Percentiles rank a stretch among this genome's conserved stretches.
Evolutionary conservation across 352 stramenopile genomes (phyloP).

Genomic region (Blastocystis sp.): DNA sequence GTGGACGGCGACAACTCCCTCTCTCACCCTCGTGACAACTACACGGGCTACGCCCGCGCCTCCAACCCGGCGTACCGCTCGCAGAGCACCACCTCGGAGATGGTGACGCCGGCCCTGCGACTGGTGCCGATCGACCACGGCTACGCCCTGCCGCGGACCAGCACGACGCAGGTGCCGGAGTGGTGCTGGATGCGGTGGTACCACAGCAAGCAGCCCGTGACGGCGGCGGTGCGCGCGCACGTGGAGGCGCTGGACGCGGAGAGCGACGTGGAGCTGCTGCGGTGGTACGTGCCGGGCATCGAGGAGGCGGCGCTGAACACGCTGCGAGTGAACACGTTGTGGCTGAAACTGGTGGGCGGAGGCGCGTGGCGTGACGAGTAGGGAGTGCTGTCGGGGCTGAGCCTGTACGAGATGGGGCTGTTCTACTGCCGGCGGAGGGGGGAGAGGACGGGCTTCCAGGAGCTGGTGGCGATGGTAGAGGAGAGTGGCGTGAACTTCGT

Average conservation of each 20-base stretch:
- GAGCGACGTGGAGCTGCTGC: neutral
- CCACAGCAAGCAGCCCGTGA: slow-evolving; percentile 75
- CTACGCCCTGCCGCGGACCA: slow-evolving; percentile 74
- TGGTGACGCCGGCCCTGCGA: neutral
- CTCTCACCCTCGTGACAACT: no score
- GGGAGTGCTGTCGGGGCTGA: no score
- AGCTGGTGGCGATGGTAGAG: no score
- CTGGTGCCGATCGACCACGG: slow-evolving; percentile 73
- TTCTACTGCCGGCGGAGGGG: no score
- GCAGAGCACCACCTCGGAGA: neutral
- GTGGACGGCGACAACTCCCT: no score
- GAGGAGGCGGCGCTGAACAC: neutral
- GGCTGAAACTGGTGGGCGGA: neutral
- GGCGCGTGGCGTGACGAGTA: neutral
- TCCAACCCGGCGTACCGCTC: slow-evolving; percentile 17
- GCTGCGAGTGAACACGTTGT: slow-evolving; percentile 3
- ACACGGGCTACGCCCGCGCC: neutral
- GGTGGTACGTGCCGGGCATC: neutral
- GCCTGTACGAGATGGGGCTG: no score
- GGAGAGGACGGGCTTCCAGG: no score
- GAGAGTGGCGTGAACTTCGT: no score
- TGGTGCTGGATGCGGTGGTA: slow-evolving; percentile 77
- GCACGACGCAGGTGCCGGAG: slow-evolving; percentile 74
- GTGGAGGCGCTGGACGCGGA: neutral
- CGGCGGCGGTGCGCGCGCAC: neutral